These are phyloP conservation scores for Vigna trinervia DNA, from an alignment of 306 rosid genomes.

Conservation along the genomic window DNA sequence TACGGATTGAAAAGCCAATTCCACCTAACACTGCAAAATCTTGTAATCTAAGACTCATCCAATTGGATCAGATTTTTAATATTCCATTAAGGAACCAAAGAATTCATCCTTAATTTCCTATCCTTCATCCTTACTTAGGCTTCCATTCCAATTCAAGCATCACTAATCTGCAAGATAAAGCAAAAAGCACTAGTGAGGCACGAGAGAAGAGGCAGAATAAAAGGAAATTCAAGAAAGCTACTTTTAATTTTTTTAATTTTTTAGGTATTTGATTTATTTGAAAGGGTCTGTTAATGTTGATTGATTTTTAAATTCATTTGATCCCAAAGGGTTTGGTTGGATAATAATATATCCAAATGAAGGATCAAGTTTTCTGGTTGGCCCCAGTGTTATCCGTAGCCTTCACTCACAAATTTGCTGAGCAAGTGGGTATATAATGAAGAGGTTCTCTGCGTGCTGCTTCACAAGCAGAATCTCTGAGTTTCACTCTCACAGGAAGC, in stretches of 20 bases:
- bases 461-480: constrained; percentile 56
- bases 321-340: constrained; percentile 41
- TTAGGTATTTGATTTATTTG: constrained; percentile 6
- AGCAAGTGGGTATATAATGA: constrained; percentile 61
- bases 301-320: constrained; percentile 37
- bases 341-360: constrained; percentile 39
- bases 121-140: constrained; percentile 45
- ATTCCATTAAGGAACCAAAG: constrained; percentile 40
- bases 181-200: constrained; percentile 47
- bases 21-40: constrained; percentile 56
- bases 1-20: constrained; percentile 30
- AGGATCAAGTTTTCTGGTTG: constrained; percentile 42
- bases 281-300: constrained; percentile 12
- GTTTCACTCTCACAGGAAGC: constrained; percentile 46
- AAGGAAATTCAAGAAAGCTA: background rate
- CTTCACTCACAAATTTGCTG: constrained; percentile 68
- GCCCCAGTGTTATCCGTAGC: constrained; percentile 53
- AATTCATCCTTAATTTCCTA: constrained; percentile 17
- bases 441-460: constrained; percentile 60
- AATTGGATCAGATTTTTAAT: constrained; percentile 33
- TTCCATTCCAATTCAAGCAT: constrained; percentile 90
- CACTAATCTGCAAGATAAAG: constrained; percentile 70
- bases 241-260: background rate
- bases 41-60: constrained; percentile 55
- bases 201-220: background rate